Evolutionary conservation across 257 asterid genomes (phyloP), one percentile per base, ranked within the genome.

Genomic region (Craterostigma plantagineum): DNA sequence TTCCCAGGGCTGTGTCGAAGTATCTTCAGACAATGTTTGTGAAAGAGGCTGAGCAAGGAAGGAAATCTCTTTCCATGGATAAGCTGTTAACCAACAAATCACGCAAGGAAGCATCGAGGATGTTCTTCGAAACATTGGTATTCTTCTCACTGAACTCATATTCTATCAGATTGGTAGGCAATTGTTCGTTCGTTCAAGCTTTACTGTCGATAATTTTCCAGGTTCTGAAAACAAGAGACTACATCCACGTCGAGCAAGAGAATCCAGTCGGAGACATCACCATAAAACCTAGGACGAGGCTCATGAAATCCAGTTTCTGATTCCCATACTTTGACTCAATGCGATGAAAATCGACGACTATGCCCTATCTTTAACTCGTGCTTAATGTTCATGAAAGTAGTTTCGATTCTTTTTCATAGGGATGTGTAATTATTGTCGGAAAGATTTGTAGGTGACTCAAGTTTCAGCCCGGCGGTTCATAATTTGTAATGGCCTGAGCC

Each of bases 101-200:
- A 4, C 76, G 93, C 56, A 87, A 87, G 75, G 98, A 87, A 68
- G 95, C 95, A 1, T 79, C 93, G 16, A 72, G 98, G 59, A 71
- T 87, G 95, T 87, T 87, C 53, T 87, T 87, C 39, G 98, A 82
- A 63, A 46, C 98, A 56, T 48, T 87, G 98, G 98, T 87, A 79
- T 23, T 23, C 6, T 23, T 23, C 30, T 23, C 30, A 23, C 30
- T 6, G 30, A 2, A 6, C 30, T 23, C 30, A 2, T 23, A 23
- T 2, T 23, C 30, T 23, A 23, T 23, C n/a, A n/a, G n/a, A 23
- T 23, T 23, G 2, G 30, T 23, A 6, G 6, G 30, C 30, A 23
- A 23, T 6, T 23, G 30, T 6, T 23, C 30, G 2, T 23, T 2
- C 6, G 30, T 23, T 23, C 6, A 23, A 23, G n/a, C n/a, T n/a